These are phyloP conservation scores for Escallonia herrerae DNA, from an alignment of 129 eudicot species.

Conservation along the genomic window DNA sequence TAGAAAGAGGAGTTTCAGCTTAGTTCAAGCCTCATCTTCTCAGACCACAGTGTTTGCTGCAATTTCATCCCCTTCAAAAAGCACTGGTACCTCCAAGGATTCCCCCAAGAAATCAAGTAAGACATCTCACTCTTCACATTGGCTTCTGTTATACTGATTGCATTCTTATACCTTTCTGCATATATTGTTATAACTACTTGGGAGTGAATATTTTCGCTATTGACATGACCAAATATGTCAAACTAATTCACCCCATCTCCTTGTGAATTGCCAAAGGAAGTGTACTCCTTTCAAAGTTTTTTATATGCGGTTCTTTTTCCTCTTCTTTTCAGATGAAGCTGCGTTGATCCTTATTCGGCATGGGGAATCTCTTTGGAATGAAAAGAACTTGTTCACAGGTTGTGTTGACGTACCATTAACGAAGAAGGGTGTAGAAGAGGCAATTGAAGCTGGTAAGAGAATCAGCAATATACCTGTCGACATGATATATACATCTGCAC, in stretches of 20 bases:
- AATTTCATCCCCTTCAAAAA: slow-evolving; percentile 44
- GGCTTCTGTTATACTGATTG: neutral
- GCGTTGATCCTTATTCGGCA: slow-evolving; percentile 84
- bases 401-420: slow-evolving; percentile 95
- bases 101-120: slow-evolving; percentile 72
- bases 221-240: too few relatives aligned
- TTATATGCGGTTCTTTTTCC: neutral
- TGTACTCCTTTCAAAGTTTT: too few relatives aligned
- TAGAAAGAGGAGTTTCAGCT: slow-evolving; percentile 32
- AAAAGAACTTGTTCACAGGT: slow-evolving; percentile 89
- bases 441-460: slow-evolving; percentile 90
- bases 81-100: slow-evolving; percentile 32
- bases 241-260: too few relatives aligned
- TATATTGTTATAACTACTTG: too few relatives aligned
- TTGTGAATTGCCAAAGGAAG: too few relatives aligned
- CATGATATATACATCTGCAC: slow-evolving; percentile 75
- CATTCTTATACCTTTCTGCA: too few relatives aligned
- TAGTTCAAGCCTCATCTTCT: slow-evolving; percentile 60
- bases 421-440: slow-evolving; percentile 93
- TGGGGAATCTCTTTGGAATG: slow-evolving; percentile 98
- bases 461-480: slow-evolving; percentile 90
- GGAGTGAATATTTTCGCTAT: too few relatives aligned
- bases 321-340: slow-evolving; percentile 55
- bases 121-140: slow-evolving; percentile 10
- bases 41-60: slow-evolving; percentile 42